Base-by-base conservation (phyloP, 2,329 filamentous ascomycete genomes). In the Botrytis porri region DNA sequence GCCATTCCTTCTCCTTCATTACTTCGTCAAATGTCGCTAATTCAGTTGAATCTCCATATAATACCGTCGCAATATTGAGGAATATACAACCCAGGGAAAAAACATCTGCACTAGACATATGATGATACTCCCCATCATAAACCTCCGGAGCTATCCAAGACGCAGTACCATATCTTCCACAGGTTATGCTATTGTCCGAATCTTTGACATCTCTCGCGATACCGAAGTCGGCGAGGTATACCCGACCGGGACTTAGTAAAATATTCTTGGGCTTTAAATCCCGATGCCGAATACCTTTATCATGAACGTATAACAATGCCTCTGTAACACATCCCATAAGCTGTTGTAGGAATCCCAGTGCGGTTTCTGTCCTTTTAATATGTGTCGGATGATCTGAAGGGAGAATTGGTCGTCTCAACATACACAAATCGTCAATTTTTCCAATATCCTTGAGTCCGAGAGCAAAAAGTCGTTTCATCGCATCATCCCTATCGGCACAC, bases 191-290 rank as follows among this genome's bases (percentile, higher is more conserved):
- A 66, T 84, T 81, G 16, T 85, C 84, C 37, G 82, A 81, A 60
- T 82, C 83, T 66, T 82, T 83, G 22, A 86, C 84, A 66, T 86
- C 84, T 69, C 82, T 80, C 20, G 85, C 84, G 37, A 86, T 85
- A 51, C 84, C 85, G 79, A 86, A 86, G 76, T 86, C 85, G 35
- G 84, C 83, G 22, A 86, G 80, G 73, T 86, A 86, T 14, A 86
- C 84, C 14, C 83, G 81, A 9, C 82, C 82, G 1, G 84, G 81
- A 72, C 82, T 83, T 12, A 86, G 79, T 3, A 86, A 80, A 69
- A 86, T 85, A 70, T 86, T 86, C 51, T 82, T 82, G 2, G 85
- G 85, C 73, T 86, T 86, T 51, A 86, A 82, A 70, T 86, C 84
- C 7, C 84, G 81, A 75, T 86, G 84, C 35, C 85, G 81, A 20